phyloP scores from a whole-genome alignment of 1,139 yeast species.

The Komagataea norvegica region DNA sequence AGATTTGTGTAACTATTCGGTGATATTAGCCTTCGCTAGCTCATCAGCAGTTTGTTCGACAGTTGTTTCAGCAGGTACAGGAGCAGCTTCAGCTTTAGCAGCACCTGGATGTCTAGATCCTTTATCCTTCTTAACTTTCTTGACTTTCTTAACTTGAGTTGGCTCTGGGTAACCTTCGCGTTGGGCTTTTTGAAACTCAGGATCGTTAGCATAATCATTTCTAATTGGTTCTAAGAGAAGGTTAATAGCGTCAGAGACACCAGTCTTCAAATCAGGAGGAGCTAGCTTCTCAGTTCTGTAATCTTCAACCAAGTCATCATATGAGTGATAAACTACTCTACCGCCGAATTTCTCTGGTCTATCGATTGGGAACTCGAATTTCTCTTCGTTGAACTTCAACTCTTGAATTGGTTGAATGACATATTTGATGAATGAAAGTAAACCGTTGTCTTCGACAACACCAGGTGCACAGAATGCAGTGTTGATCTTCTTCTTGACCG shows the following conservation, averaged over 20 bases:
- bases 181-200: constrained; percentile 73
- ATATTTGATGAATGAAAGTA: constrained; percentile 76
- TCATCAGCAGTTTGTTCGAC: constrained; percentile 31
- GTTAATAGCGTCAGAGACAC: constrained; percentile 83
- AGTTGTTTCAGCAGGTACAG: constrained; percentile 13
- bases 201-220: constrained; percentile 53
- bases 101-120: constrained; percentile 81
- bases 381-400: constrained; percentile 47
- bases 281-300: constrained; percentile 69
- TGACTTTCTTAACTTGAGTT: constrained; percentile 57
- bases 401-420: constrained; percentile 86
- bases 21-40: constrained; percentile 30
- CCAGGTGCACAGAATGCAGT: constrained; percentile 97
- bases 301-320: constrained; percentile 69
- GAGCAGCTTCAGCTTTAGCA: constrained; percentile 17
- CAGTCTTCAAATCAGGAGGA: constrained; percentile 91
- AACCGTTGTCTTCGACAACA: constrained; percentile 84
- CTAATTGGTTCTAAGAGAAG: constrained; percentile 80
- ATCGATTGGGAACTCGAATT: constrained; percentile 64
- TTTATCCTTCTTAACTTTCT: constrained; percentile 75
- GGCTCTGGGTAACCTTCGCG: constrained; percentile 82
- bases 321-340: constrained; percentile 63
- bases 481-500: constrained; percentile 83
- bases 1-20: too few species aligned
- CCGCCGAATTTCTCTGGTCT: constrained; percentile 99